A percentile compares a stretch with the other conserved stretches of the same genome.
These are phyloP conservation scores for Trichophyton benhamiae DNA, from an alignment of 2,329 filamentous ascomycete genomes.

Conservation along the genomic window DNA sequence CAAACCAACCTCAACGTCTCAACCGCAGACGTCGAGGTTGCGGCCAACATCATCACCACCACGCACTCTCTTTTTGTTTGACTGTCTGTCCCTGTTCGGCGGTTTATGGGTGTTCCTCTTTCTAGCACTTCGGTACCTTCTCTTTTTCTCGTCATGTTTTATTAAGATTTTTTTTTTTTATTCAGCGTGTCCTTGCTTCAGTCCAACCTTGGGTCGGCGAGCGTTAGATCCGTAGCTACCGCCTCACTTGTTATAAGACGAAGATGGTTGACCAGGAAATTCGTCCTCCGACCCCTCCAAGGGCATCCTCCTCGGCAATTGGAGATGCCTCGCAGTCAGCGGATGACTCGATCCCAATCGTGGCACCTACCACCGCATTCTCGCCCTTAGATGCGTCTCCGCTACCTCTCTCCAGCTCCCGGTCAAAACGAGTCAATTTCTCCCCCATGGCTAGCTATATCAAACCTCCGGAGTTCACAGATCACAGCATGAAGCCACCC, in stretches of 20 bases:
- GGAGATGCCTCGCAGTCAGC: conserved; percentile 26
- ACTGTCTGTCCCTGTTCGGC: not conserved
- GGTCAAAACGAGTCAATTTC: conserved; percentile 50
- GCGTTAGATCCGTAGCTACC: not conserved
- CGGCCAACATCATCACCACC: not conserved
- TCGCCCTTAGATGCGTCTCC: conserved; percentile 11
- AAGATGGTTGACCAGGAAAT: conserved; percentile 14
- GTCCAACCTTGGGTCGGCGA: not conserved
- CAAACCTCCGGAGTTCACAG: conserved; percentile 31
- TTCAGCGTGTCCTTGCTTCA: not conserved
- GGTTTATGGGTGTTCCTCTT: not conserved
- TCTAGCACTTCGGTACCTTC: not conserved
- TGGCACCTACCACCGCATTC: not conserved
- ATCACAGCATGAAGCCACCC: conserved; percentile 21
- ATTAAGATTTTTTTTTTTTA: not conserved
- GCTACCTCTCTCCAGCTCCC: conserved; percentile 27
- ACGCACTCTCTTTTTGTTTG: not conserved
- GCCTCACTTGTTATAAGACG: not conserved
- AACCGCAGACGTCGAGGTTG: not conserved
- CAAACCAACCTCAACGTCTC: not conserved
- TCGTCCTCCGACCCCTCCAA: conserved; percentile 46
- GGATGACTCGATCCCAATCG: conserved; percentile 16
- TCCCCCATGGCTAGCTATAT: conserved; percentile 46
- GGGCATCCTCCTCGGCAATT: conserved; percentile 14
- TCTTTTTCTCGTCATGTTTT: not conserved